A percentile compares a stretch with the other conserved stretches of the same genome.
These are phyloP conservation scores for Amanita subjunquillea DNA, from an alignment of 768 basidiomycete genomes.

Conservation along the genomic window DNA sequence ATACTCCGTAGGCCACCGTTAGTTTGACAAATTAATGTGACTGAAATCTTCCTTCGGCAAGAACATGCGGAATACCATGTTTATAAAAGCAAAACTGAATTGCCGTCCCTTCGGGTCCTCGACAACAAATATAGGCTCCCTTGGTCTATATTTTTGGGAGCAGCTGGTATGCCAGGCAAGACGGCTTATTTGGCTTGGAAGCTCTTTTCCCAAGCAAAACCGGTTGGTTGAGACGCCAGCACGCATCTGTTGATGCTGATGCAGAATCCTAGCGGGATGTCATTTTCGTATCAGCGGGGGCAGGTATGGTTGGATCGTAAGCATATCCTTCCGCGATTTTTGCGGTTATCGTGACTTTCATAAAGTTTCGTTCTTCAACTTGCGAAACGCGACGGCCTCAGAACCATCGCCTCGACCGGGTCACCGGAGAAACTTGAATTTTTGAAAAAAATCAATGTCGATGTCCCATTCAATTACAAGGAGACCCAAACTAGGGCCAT, in stretches of 20 bases:
- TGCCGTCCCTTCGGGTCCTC: constrained; percentile 13
- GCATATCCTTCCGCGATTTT: background rate
- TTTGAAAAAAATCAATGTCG: constrained; percentile 39
- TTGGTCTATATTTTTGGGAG: constrained; percentile 29
- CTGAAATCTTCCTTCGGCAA: constrained; percentile 2
- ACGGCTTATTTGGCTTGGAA: constrained; percentile 23
- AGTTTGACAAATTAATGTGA: background rate
- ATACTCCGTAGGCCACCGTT: constrained; percentile 10
- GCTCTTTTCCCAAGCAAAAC: constrained; percentile 17
- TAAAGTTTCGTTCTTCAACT: constrained; percentile 24
- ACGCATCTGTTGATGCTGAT: background rate
- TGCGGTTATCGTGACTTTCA: background rate
- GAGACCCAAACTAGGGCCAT: constrained; percentile 31
- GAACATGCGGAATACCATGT: constrained; percentile 24
- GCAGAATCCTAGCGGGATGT: constrained; percentile 13
- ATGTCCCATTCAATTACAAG: constrained; percentile 62
- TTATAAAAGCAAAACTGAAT: constrained; percentile 9
- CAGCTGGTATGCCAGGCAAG: constrained; percentile 23
- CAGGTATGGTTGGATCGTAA: constrained; percentile 20
- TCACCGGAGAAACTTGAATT: constrained; percentile 51
- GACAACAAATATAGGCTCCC: constrained; percentile 28
- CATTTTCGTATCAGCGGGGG: constrained; percentile 18
- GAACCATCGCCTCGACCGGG: constrained; percentile 56
- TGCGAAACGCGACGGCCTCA: constrained; percentile 28
- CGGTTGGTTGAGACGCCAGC: constrained; percentile 14